Percentiles rank a stretch among this genome's conserved stretches.
These are phyloP conservation scores for Eucalyptus leucophloia DNA, from an alignment of 345 rosid genomes.

Conservation along the genomic window DNA sequence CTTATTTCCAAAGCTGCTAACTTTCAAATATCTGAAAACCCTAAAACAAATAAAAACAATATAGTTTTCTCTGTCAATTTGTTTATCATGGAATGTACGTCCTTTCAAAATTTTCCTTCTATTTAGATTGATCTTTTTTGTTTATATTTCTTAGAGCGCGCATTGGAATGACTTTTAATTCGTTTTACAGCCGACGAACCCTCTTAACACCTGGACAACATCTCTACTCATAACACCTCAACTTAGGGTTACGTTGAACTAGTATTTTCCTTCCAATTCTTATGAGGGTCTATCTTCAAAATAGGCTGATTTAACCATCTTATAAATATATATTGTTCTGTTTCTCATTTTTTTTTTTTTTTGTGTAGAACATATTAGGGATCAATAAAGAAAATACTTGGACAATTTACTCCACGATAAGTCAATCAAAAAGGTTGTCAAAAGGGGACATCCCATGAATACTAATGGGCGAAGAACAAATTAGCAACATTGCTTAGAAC, in stretches of 20 bases:
- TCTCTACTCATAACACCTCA: background rate
- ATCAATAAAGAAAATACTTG: background rate
- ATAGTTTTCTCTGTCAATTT: background rate
- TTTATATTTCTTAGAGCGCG: background rate
- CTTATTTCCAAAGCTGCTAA: slow-evolving; percentile 3
- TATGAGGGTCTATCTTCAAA: background rate
- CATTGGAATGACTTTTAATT: background rate
- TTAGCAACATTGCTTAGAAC: background rate
- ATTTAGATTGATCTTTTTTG: background rate
- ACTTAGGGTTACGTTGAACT: background rate
- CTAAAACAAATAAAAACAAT: background rate
- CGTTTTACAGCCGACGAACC: background rate
- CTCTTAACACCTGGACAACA: background rate
- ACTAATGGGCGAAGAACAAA: background rate
- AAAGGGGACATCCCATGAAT: background rate
- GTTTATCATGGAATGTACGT: background rate
- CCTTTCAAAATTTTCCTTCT: background rate
- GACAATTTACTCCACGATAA: background rate
- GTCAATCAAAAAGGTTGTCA: background rate
- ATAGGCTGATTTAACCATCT: background rate
- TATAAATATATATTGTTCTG: background rate
- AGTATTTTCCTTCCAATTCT: background rate
- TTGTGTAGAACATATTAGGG: background rate
- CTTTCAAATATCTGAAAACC: background rate
- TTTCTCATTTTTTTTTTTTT: background rate